Evolutionary conservation across 768 basidiomycete genomes (phyloP), one percentile per base, ranked within the genome.

Genomic region (Russula compacta): DNA sequence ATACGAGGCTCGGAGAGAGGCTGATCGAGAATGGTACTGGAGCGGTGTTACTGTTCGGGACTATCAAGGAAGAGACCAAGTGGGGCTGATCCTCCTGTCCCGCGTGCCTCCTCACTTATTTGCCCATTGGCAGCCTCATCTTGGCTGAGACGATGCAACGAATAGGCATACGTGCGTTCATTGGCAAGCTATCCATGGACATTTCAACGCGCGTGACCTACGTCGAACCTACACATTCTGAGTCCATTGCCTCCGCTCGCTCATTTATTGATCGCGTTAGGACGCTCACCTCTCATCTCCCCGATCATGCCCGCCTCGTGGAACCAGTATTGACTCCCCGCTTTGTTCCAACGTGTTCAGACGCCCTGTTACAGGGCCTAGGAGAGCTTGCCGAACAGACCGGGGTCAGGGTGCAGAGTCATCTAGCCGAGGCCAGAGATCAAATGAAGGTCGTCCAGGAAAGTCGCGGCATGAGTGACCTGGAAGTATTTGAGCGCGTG

Each of bases 111-210:
- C 55, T 36, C 36, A 40, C 0, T 19, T 12, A 56, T 35, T 33
- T 29, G 19, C 21, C 9, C 46, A 10, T 52, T 9, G 43, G 48
- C 32, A 95, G 92, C 70, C 67, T 95, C 21, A 84, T 93, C 29
- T 81, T 95, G 0, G 92, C 92, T 4, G 74, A 83, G 39, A 78
- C 76, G 12, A 90, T 95, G 82, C 85, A 85, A 62, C 67, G 72
- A 0, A 81, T 80, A 19, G 91, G 93, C 5, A 66, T 95, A 17
- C 77, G 93, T 36, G 89, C 84, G 0, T 89, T 88, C 64, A 79
- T 95, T n/a, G 93, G 92, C 17, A 95, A 95, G 70, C 75, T 95
- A 11, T 91, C 90, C 0, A 94, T 94, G 92, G 91, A 93, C 70
- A 83, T 82, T 29, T 89, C 86, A 6, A 81, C 83, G 6, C 78